These are phyloP conservation scores for Stemphylium beticola DNA, from an alignment of 2,329 filamentous ascomycete genomes.

Conservation along the genomic window DNA sequence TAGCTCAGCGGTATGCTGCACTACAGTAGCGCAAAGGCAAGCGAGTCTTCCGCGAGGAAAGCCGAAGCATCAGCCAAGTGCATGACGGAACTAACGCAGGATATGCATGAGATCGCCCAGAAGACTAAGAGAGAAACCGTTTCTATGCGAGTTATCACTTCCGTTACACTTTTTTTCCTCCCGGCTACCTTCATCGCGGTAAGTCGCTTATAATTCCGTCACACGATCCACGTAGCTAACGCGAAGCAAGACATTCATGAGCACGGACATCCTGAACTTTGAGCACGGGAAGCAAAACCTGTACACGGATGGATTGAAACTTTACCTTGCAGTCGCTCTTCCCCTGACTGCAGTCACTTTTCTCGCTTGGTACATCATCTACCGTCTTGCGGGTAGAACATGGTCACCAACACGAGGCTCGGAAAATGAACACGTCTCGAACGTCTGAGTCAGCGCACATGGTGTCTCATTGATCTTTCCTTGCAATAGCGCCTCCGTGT, in stretches of 20 bases:
- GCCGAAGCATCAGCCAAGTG: conserved; percentile 29
- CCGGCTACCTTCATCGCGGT: conserved; percentile 54
- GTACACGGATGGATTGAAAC: conserved; percentile 24
- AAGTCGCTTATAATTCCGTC: conserved; percentile 17
- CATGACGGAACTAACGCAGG: conserved; percentile 36
- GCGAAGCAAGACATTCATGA: conserved; percentile 51
- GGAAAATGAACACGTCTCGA: background rate
- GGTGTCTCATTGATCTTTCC: too few relatives aligned
- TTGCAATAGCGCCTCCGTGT: too few relatives aligned
- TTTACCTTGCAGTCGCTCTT: conserved; percentile 45
- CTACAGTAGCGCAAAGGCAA: conserved; percentile 44
- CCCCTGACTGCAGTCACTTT: conserved; percentile 47
- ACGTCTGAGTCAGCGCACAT: too few relatives aligned
- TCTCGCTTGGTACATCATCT: conserved; percentile 44
- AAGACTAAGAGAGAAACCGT: conserved; percentile 51
- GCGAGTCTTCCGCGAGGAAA: conserved; percentile 19
- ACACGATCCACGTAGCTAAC: background rate
- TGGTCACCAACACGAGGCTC: background rate
- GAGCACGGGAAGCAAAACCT: conserved; percentile 20
- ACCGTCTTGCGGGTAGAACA: conserved; percentile 34
- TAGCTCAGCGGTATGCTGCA: conserved; percentile 46
- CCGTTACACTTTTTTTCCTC: conserved; percentile 53
- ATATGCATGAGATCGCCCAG: conserved; percentile 43
- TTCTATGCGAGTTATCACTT: conserved; percentile 52
- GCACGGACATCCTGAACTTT: conserved; percentile 47